phyloP scores from a whole-genome alignment of 2,329 filamentous ascomycete species.

The Leptographium galeiforme region DNA sequence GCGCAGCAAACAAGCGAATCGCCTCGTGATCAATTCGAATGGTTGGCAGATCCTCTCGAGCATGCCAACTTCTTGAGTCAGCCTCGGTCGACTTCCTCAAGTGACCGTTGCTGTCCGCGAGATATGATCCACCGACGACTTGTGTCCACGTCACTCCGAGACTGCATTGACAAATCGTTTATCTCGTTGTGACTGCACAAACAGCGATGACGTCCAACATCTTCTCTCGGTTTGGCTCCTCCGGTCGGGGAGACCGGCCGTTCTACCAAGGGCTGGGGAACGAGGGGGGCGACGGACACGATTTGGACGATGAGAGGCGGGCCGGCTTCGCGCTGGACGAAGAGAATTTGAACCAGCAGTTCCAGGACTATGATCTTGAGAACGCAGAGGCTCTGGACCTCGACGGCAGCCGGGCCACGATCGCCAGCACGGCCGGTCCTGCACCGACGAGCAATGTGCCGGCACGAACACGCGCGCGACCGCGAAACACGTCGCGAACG shows the following conservation, averaged over 20 bases:
- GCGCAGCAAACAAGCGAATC: no score
- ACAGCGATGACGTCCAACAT: constrained; percentile 31
- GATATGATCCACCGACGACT: not conserved
- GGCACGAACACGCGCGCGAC: not conserved
- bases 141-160: not conserved
- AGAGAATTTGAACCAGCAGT: constrained; percentile 37
- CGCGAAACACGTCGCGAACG: not conserved
- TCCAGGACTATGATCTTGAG: constrained; percentile 36
- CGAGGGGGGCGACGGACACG: constrained; percentile 17
- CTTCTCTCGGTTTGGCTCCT: constrained; percentile 29
- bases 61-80: not conserved
- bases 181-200: constrained; percentile 1
- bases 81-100: constrained; percentile 1
- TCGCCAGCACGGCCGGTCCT: constrained; percentile 10
- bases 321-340: constrained; percentile 34
- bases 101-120: not conserved
- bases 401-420: constrained; percentile 32
- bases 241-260: constrained; percentile 23
- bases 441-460: not conserved
- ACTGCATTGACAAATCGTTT: not conserved
- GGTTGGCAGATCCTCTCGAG: not conserved
- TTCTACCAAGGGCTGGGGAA: constrained; percentile 38
- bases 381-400: constrained; percentile 26
- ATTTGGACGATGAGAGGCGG: constrained; percentile 29
- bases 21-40: not conserved